phyloP scores from a whole-genome alignment of 441 rosid species.

The Theobroma grandiflorum region DNA sequence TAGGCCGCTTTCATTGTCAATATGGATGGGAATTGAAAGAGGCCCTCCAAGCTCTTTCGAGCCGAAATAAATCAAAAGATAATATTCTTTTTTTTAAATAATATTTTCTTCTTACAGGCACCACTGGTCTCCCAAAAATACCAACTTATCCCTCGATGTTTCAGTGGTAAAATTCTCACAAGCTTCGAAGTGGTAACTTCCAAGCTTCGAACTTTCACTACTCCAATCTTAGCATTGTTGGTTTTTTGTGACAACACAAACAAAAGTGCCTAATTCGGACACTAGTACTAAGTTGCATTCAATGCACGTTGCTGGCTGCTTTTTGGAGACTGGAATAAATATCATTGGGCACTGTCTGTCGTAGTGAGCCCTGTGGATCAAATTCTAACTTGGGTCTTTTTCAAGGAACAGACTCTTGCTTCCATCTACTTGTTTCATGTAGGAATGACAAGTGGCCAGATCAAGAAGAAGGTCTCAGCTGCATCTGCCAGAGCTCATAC shows the following conservation, averaged over 20 bases:
- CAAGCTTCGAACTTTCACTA: background rate
- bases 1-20: background rate
- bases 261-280: background rate
- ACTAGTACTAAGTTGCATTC: background rate
- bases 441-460: constrained; percentile 4
- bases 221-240: background rate
- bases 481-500: constrained; percentile 42
- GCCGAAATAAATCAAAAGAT: background rate
- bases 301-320: background rate
- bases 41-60: background rate
- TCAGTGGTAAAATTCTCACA: background rate
- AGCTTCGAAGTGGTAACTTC: background rate
- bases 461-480: constrained; percentile 30
- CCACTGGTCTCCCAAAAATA: no score
- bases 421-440: background rate
- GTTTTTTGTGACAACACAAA: background rate
- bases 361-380: background rate
- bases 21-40: background rate
- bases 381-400: background rate
- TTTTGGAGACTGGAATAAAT: background rate
- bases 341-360: background rate
- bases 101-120: no score
- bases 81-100: no score
- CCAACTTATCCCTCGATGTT: no score
- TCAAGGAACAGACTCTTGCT: background rate